These are phyloP conservation scores for Pseudodiploospora longispora DNA, from an alignment of 2,329 filamentous ascomycete genomes.

Conservation along the genomic window DNA sequence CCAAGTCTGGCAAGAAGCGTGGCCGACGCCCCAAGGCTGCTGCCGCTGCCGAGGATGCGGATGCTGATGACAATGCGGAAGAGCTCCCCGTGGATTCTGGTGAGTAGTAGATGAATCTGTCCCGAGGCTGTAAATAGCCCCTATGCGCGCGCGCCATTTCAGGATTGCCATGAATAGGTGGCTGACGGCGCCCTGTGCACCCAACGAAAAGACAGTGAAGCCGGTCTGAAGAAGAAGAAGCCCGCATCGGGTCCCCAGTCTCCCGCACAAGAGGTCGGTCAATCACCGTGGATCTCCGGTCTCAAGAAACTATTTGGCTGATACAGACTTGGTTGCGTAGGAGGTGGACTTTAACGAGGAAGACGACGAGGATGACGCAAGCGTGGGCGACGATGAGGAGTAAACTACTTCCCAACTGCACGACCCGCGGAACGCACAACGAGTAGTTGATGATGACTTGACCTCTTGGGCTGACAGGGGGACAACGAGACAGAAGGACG, in stretches of 20 bases:
- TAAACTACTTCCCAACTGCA: constrained; percentile 11
- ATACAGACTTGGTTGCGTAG: constrained; percentile 11
- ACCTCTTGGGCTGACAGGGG: too few species aligned
- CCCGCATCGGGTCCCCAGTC: constrained; percentile 7
- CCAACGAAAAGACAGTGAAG: too few species aligned
- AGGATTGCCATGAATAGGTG: too few species aligned
- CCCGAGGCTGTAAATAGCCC: too few species aligned
- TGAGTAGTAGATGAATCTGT: neutral
- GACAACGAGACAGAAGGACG: too few species aligned
- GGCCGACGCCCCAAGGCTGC: constrained; percentile 14
- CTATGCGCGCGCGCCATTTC: too few species aligned
- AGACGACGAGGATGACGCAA: constrained; percentile 7
- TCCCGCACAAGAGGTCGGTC: constrained; percentile 19
- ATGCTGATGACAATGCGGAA: constrained; percentile 11
- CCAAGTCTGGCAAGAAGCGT: constrained; percentile 9
- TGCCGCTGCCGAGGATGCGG: constrained; percentile 16
- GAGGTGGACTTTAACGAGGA: constrained; percentile 12
- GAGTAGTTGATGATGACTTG: neutral
- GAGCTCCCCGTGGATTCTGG: constrained; percentile 7
- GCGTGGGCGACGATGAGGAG: constrained; percentile 8
- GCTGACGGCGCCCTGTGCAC: too few species aligned
- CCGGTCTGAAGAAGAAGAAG: neutral
- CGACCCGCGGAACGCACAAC: neutral
- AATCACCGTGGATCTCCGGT: constrained; percentile 13
- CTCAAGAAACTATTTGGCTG: constrained; percentile 19